phyloP scores from a whole-genome alignment of 228 moss, liverwort and hornwort species.

The Sphagnum fallax region DNA sequence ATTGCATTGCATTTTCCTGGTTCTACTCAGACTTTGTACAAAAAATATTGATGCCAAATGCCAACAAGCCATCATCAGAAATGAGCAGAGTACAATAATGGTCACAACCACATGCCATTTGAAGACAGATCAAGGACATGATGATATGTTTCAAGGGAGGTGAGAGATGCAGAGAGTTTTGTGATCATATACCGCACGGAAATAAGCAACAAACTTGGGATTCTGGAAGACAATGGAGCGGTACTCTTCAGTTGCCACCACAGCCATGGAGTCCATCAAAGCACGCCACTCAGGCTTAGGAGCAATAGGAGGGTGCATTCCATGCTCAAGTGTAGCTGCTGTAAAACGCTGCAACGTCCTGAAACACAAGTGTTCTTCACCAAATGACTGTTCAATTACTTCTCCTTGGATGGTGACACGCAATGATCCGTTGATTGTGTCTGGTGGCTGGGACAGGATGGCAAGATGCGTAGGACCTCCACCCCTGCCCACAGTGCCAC shows the following conservation, averaged over 20 bases:
- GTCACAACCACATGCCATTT: too few species aligned
- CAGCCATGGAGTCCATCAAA: slow-evolving; percentile 90
- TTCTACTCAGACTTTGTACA: too few species aligned
- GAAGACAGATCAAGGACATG: too few species aligned
- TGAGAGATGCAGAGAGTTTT: too few species aligned
- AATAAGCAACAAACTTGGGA: slow-evolving; percentile 81
- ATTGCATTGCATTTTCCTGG: background rate
- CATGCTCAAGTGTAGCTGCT: slow-evolving; percentile 91
- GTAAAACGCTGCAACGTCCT: slow-evolving; percentile 92
- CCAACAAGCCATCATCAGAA: too few species aligned
- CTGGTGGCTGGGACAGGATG: slow-evolving; percentile 95
- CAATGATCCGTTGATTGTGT: slow-evolving; percentile 90
- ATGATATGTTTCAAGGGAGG: too few species aligned
- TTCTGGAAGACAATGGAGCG: slow-evolving; percentile 77
- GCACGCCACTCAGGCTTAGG: slow-evolving; percentile 80
- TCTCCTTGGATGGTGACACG: slow-evolving; percentile 97
- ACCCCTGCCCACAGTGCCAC: slow-evolving; percentile 95
- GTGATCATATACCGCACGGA: slow-evolving; percentile 51
- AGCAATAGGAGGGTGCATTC: slow-evolving; percentile 87
- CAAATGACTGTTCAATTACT: slow-evolving; percentile 95
- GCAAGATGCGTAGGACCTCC: slow-evolving; percentile 98
- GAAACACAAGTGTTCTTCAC: slow-evolving; percentile 88
- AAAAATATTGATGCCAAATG: too few species aligned
- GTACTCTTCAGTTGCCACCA: slow-evolving; percentile 73
- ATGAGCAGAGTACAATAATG: too few species aligned